phyloP scores from a whole-genome alignment of 208 protist species.

The Spongospora subterranea region DNA sequence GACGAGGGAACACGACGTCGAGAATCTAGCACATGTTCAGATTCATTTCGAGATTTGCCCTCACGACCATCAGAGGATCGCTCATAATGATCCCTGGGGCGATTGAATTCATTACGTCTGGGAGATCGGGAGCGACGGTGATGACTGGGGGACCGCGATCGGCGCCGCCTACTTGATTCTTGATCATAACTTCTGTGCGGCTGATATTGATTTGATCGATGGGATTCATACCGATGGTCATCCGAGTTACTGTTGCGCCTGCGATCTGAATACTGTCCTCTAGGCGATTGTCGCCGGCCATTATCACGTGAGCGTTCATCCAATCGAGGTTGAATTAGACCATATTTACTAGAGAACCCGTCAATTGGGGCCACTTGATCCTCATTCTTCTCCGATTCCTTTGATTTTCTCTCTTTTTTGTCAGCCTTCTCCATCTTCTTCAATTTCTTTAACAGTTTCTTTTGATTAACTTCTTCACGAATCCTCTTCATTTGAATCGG shows the following conservation, averaged over 20 bases:
- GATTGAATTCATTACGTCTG: not conserved
- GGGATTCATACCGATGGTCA: not conserved
- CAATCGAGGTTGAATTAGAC: not conserved
- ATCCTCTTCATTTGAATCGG: conserved; percentile 51
- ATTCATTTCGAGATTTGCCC: not conserved
- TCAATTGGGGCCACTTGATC: not conserved
- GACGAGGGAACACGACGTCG: not conserved
- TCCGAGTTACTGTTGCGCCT: not conserved
- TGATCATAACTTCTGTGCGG: too few relatives aligned
- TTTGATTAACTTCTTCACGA: not conserved
- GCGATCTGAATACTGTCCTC: not conserved
- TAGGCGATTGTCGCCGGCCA: not conserved
- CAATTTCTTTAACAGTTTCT: conserved; percentile 52
- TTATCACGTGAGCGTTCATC: not conserved
- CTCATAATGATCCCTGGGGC: not conserved
- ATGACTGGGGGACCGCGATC: not conserved
- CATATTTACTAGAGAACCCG: too few relatives aligned
- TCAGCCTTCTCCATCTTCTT: conserved; percentile 27
- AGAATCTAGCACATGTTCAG: not conserved
- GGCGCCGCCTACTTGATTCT: too few relatives aligned
- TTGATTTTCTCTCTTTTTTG: not conserved
- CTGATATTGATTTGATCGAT: not conserved
- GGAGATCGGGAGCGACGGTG: not conserved
- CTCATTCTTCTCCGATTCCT: not conserved
- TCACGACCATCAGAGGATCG: not conserved